Evolutionary conservation across 2,329 filamentous ascomycete genomes (phyloP).

Genomic region (Penicillium rolfsii): DNA sequence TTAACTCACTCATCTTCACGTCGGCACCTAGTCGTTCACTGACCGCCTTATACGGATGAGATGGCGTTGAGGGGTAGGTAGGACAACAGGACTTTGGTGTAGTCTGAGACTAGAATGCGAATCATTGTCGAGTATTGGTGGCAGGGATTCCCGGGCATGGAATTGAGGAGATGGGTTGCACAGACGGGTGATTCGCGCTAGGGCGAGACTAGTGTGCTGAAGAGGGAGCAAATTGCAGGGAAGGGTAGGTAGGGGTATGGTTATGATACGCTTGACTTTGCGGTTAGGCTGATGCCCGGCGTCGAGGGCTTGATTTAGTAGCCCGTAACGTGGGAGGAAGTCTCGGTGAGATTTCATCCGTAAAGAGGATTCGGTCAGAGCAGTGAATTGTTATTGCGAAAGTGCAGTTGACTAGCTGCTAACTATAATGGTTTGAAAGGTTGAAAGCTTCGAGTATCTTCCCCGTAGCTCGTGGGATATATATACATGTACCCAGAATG

Average conservation of each 20-base stretch:
- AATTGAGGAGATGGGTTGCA: slow-evolving; percentile 12
- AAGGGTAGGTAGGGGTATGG: neutral
- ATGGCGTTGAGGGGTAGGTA: slow-evolving; percentile 6
- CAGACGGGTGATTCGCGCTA: slow-evolving; percentile 15
- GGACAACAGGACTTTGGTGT: slow-evolving; percentile 16
- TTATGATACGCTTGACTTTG: neutral
- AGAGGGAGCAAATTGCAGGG: neutral
- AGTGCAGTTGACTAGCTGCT: neutral
- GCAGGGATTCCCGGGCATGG: slow-evolving; percentile 13
- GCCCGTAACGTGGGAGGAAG: neutral
- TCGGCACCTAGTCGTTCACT: neutral
- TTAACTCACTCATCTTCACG: neutral
- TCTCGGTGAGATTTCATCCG: neutral
- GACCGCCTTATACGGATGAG: neutral
- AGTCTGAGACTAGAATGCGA: slow-evolving; percentile 7
- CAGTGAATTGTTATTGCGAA: neutral
- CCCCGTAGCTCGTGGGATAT: neutral
- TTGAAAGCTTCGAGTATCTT: neutral
- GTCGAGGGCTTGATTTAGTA: neutral
- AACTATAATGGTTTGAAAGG: neutral
- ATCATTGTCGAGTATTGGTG: neutral
- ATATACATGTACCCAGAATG: neutral
- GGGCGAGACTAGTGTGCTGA: neutral
- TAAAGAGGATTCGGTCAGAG: neutral
- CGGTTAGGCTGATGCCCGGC: neutral